These are phyloP conservation scores for Suillus tomentosus DNA, from an alignment of 768 basidiomycete genomes.

Conservation along the genomic window DNA sequence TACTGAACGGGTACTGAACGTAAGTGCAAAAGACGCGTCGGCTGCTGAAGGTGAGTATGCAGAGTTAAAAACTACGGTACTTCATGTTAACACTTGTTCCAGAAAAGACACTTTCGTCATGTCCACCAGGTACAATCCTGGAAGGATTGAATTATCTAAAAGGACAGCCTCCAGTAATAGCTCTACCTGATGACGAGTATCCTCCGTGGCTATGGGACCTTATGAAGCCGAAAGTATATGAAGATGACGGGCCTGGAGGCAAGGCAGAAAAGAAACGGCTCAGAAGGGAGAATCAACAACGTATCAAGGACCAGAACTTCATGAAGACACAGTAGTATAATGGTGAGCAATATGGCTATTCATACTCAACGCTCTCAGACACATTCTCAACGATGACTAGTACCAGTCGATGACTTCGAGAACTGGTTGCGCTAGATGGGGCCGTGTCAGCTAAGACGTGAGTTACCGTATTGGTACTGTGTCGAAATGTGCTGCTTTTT, in stretches of 20 bases:
- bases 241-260: conserved; percentile 76
- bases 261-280: conserved; percentile 57
- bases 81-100: conserved; percentile 6
- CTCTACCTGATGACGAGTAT: conserved; percentile 80
- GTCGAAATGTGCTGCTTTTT: too few species aligned
- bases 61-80: neutral
- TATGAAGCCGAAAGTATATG: conserved; percentile 57
- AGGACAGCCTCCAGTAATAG: conserved; percentile 74
- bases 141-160: conserved; percentile 84
- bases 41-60: conserved; percentile 19
- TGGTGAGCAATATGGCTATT: neutral
- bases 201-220: conserved; percentile 89
- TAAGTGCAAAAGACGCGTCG: conserved; percentile 9
- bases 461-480: too few species aligned
- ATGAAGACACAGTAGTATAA: conserved; percentile 71
- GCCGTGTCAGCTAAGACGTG: too few species aligned
- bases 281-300: conserved; percentile 62
- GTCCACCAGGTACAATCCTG: conserved; percentile 72
- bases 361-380: neutral
- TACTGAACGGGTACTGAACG: conserved; percentile 6
- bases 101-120: conserved; percentile 55
- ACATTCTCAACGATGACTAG: neutral
- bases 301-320: conserved; percentile 82
- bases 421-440: too few species aligned
- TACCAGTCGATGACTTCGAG: too few species aligned